These are phyloP conservation scores for Suillus placidus DNA, from an alignment of 768 basidiomycete species.

Conservation along the genomic window DNA sequence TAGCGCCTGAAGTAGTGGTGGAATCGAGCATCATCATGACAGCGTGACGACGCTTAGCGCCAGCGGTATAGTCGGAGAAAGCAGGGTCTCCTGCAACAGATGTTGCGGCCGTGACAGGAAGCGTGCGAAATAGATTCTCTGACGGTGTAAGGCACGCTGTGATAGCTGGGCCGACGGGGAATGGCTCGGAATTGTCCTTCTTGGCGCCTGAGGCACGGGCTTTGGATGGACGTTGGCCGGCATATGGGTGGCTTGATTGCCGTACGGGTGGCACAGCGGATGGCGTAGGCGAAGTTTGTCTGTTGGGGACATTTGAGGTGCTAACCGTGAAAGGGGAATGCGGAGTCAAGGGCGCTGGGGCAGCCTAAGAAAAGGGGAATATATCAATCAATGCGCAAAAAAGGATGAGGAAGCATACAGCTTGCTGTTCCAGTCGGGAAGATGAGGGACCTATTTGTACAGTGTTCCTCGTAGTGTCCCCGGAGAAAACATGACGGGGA, in stretches of 20 bases:
- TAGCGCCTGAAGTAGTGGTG: slow-evolving; percentile 40
- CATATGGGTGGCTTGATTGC: slow-evolving; percentile 16
- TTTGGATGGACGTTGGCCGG: slow-evolving; percentile 31
- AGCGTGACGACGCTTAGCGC: slow-evolving; percentile 75
- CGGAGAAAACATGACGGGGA: slow-evolving; percentile 21
- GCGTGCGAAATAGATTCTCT: slow-evolving; percentile 32
- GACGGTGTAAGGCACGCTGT: slow-evolving; percentile 30
- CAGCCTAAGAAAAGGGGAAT: slow-evolving; percentile 15
- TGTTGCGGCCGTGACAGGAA: slow-evolving; percentile 23
- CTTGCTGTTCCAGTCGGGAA: slow-evolving; percentile 22
- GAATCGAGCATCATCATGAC: slow-evolving; percentile 79
- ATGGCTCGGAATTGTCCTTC: slow-evolving; percentile 29
- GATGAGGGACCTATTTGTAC: slow-evolving; percentile 18
- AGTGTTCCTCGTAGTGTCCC: slow-evolving; percentile 21
- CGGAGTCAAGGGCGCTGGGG: slow-evolving; percentile 33
- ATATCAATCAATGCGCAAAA: slow-evolving; percentile 13
- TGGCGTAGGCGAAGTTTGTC: slow-evolving; percentile 32
- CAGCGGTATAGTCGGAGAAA: slow-evolving; percentile 45
- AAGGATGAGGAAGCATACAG: slow-evolving; percentile 31
- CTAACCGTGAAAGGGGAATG: slow-evolving; percentile 32
- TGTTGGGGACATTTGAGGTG: slow-evolving; percentile 17
- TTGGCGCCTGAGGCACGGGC: slow-evolving; percentile 30
- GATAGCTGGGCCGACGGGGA: slow-evolving; percentile 20
- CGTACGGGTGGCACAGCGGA: slow-evolving; percentile 18
- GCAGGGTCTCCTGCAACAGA: slow-evolving; percentile 35